Percentiles rank a stretch among this genome's conserved stretches.
phyloP scores from a whole-genome alignment of 2,329 filamentous ascomycete species.

The Coleophoma cylindrospora region DNA sequence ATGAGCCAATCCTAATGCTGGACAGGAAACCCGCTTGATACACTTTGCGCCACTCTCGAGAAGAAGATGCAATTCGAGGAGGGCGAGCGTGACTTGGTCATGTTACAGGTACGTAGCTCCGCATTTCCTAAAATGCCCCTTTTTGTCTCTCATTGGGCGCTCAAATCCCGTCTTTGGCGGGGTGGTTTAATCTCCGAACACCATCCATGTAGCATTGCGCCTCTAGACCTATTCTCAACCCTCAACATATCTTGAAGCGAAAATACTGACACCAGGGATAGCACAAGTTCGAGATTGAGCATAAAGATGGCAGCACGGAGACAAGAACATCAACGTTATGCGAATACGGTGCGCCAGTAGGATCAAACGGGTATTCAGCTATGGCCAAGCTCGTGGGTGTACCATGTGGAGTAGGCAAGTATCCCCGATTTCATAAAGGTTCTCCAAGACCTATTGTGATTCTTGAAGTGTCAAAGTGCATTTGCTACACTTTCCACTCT shows the following conservation, averaged over 20 bases:
- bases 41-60: slow-evolving; percentile 84
- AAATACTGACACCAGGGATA: slow-evolving; percentile 23
- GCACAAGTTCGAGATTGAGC: slow-evolving; percentile 77
- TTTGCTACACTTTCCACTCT: no score
- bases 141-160: no score
- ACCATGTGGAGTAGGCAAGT: slow-evolving; percentile 50
- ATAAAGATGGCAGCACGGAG: slow-evolving; percentile 69
- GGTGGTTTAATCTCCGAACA: no score
- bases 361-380: slow-evolving; percentile 68
- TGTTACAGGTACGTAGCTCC: slow-evolving; percentile 48
- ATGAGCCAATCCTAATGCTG: no score
- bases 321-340: slow-evolving; percentile 72
- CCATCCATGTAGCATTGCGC: no score
- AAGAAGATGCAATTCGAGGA: slow-evolving; percentile 85
- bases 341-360: slow-evolving; percentile 71
- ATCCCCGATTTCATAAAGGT: no score
- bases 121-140: no score
- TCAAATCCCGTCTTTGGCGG: no score
- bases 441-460: no score
- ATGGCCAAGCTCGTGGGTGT: slow-evolving; percentile 79
- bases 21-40: slow-evolving; percentile 69
- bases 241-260: no score
- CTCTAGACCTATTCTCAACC: no score
- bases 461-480: no score
- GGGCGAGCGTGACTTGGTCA: slow-evolving; percentile 78